Evolutionary conservation across 495 filamentous ascomycete genomes (phyloP).

Genomic region (Hypoxylon intermedium): DNA sequence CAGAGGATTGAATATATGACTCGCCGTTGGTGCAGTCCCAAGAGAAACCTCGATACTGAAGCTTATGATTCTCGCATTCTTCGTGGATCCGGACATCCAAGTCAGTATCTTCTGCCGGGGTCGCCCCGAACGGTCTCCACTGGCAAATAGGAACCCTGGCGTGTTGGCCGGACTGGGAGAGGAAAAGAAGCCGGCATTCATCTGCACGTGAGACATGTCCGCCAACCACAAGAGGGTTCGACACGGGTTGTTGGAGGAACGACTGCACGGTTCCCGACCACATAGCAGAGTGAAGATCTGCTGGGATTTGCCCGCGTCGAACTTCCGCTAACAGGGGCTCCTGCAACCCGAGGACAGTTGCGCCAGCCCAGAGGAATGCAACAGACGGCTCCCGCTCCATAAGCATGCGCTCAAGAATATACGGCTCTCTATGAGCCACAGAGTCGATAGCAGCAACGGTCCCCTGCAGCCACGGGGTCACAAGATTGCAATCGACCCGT

Average conservation of each 20-base stretch:
- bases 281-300: constrained; percentile 28
- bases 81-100: constrained; percentile 14
- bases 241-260: constrained; percentile 22
- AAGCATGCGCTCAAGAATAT: constrained; percentile 19
- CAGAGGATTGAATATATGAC: neutral
- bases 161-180: constrained; percentile 18
- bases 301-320: constrained; percentile 8
- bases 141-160: constrained; percentile 23
- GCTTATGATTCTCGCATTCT: constrained; percentile 13
- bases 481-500: constrained; percentile 26
- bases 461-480: constrained; percentile 31
- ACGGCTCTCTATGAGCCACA: constrained; percentile 1
- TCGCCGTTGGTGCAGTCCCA: constrained; percentile 11
- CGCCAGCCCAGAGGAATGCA: constrained; percentile 23
- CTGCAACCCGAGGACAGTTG: constrained; percentile 20
- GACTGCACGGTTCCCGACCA: constrained; percentile 28
- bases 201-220: constrained; percentile 18
- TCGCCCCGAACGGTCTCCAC: constrained; percentile 26
- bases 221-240: constrained; percentile 15
- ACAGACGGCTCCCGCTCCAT: constrained; percentile 26
- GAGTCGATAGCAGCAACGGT: constrained; percentile 13
- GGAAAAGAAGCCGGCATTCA: constrained; percentile 25
- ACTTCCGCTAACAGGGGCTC: constrained; percentile 12
- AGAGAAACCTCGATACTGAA: constrained; percentile 25
- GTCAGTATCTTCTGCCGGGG: neutral